These are phyloP conservation scores for Talaromyces sp. DNA, from an alignment of 2,329 filamentous ascomycete genomes.

Conservation along the genomic window DNA sequence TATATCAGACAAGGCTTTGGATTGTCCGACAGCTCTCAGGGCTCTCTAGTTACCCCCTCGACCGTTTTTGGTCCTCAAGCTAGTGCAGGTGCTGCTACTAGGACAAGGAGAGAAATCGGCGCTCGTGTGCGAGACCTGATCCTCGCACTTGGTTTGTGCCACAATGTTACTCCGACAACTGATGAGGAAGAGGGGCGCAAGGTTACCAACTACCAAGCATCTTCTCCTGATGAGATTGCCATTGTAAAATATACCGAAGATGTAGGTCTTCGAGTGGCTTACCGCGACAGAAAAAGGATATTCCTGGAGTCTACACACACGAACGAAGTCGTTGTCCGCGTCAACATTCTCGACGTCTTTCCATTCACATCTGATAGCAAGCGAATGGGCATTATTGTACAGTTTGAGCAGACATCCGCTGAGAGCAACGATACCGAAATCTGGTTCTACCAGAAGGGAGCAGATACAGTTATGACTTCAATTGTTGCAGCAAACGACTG, in stretches of 20 bases:
- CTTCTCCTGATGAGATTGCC: conserved; percentile 95
- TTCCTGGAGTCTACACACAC: conserved; percentile 71
- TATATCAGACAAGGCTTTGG: conserved; percentile 82
- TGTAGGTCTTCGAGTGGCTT: conserved; percentile 76
- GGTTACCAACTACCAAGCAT: conserved; percentile 87
- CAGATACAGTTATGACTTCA: conserved; percentile 94
- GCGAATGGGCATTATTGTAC: conserved; percentile 94
- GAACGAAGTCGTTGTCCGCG: conserved; percentile 70
- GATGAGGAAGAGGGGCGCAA: conserved; percentile 75
- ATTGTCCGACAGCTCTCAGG: conserved; percentile 41
- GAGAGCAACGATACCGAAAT: conserved; percentile 65
- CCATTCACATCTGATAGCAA: conserved; percentile 98
- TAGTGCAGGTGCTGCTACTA: conserved; percentile 58
- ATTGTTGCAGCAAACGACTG: conserved; percentile 97
- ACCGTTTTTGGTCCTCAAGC: conserved; percentile 61
- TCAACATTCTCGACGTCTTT: conserved; percentile 88
- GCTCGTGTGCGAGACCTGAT: conserved; percentile 90
- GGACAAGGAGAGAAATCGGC: conserved; percentile 88
- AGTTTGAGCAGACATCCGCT: conserved; percentile 63
- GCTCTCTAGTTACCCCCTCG: conserved; percentile 67
- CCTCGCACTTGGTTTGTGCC: conserved; percentile 84
- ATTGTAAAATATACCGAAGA: conserved; percentile 95
- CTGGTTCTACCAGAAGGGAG: conserved; percentile 98
- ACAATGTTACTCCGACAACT: conserved; percentile 90
- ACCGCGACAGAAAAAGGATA: conserved; percentile 84